These are phyloP conservation scores for Claviceps paspali DNA, from an alignment of 2,329 filamentous ascomycete species.

Conservation along the genomic window DNA sequence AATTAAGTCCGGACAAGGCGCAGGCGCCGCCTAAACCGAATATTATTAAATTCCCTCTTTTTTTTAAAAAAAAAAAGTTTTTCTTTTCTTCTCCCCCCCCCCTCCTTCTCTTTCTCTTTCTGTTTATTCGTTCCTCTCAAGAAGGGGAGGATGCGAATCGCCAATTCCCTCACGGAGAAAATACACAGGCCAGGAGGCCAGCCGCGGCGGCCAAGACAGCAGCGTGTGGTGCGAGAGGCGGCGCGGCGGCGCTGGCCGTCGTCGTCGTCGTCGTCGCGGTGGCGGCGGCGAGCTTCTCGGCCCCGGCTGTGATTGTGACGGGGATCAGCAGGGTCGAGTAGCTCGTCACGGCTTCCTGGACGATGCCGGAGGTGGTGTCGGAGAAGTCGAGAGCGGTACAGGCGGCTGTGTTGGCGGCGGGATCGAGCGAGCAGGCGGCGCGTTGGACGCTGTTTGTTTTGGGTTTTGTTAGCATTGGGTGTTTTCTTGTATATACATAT, in stretches of 20 bases:
- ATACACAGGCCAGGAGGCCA: conserved; percentile 19
- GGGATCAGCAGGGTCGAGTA: conserved; percentile 12
- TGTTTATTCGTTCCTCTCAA: no score
- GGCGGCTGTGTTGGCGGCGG: conserved; percentile 10
- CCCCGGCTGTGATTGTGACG: conserved; percentile 23
- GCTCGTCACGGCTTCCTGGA: conserved; percentile 6
- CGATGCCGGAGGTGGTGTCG: background rate
- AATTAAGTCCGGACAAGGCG: no score
- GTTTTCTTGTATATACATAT: no score
- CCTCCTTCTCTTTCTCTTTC: no score
- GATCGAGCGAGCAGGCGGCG: conserved; percentile 13
- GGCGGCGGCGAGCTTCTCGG: conserved; percentile 17
- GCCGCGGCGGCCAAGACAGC: conserved; percentile 16
- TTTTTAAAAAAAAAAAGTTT: no score
- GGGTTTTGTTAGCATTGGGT: no score
- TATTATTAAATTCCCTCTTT: no score
- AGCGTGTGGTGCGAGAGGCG: no score
- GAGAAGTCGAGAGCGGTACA: conserved; percentile 10
- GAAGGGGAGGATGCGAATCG: no score
- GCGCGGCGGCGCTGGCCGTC: conserved; percentile 2
- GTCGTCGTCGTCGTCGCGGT: conserved; percentile 6
- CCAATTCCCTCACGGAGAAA: no score
- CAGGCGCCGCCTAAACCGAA: no score
- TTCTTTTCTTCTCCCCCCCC: no score
- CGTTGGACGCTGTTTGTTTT: background rate